phyloP scores from a whole-genome alignment of 805 yeast species.

The Pichia cabralensis region DNA sequence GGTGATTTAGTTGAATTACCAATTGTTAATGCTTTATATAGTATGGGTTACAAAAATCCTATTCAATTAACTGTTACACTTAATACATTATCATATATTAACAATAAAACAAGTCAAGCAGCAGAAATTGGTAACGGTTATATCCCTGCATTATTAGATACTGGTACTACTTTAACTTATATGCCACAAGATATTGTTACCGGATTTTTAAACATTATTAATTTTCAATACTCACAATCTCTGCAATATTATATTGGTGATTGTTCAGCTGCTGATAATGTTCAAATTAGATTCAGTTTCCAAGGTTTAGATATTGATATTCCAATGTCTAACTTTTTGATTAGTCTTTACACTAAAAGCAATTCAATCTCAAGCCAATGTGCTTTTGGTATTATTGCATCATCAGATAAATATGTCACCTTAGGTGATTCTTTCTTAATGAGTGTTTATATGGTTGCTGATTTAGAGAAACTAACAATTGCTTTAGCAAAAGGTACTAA shows the following conservation, averaged over 20 bases:
- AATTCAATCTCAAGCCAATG: conserved; percentile 27
- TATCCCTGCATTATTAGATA: conserved; percentile 39
- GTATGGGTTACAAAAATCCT: conserved; percentile 27
- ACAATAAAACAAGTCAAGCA: conserved; percentile 8
- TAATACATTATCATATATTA: conserved; percentile 24
- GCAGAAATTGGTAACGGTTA: conserved; percentile 20
- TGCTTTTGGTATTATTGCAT: conserved; percentile 32
- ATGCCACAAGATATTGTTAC: conserved; percentile 29
- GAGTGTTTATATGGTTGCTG: conserved; percentile 45
- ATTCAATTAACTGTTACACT: conserved; percentile 42
- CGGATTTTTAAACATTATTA: conserved; percentile 22
- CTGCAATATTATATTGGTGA: conserved; percentile 37
- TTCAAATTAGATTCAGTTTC: conserved; percentile 38
- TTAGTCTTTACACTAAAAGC: conserved; percentile 11
- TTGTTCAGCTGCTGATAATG: conserved; percentile 29
- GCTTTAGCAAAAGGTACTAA: conserved; percentile 37
- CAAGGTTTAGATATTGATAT: conserved; percentile 47
- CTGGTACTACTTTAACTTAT: conserved; percentile 46
- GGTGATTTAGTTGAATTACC: conserved; percentile 45
- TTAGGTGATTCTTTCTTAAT: conserved; percentile 48
- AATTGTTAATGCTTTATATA: conserved; percentile 33
- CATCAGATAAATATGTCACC: conserved; percentile 26
- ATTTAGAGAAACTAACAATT: conserved; percentile 35
- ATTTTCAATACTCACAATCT: conserved; percentile 32
- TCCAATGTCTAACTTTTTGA: conserved; percentile 29